Base-by-base conservation (phyloP, 352 stramenopile species). In the Pythium aphanidermatum region DNA sequence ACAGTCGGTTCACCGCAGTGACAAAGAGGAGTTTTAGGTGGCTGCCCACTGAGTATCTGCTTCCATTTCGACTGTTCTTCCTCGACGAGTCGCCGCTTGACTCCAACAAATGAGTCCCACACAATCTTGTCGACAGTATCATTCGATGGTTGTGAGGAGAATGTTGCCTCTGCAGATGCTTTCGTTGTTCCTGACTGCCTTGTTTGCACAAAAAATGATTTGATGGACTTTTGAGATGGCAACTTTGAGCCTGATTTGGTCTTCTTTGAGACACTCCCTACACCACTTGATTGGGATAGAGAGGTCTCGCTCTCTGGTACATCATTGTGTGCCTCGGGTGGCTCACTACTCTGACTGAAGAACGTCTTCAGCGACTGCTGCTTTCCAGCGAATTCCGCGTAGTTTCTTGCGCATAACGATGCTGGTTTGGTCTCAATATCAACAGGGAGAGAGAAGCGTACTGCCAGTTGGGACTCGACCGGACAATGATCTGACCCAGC, bases 401-500 rank as follows among this genome's bases (percentile, higher is more conserved):
- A 91, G 57, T 84, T 74, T 37, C 80, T 86, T 23, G 78, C 71
- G 25, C 76, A 91, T 0, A 87, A 42, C 13, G 70, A 57, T 13
- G 71, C 65, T n/a, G 55, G 68, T 42, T 62, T 72, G 29, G 34
- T n/a, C 2, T 31, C 20, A 8, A 10, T 41, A 5, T 32, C 28
- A 7, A 40, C 29, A 23, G 23, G 33, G 8, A 37, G 16, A 23
- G 70, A 35, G 4, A 83, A 38, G 19, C 75, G 58, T 12, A 85
- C 55, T 13, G 60, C 47, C 17, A 59, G 63, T 21, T 58, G 63
- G 41, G 82, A 63, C 8, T 71, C 34, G 11, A 91, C 81, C n/a
- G 81, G 78, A 33, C 81, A 93, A 37, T 93, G 81, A 49, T 93
- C 81, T 0, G 81, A 93, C 25, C 81, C 81, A 14, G 75, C 30